Conservation (phyloP, 352 stramenopile genomes). For the Phytophthora fragariae region DNA sequence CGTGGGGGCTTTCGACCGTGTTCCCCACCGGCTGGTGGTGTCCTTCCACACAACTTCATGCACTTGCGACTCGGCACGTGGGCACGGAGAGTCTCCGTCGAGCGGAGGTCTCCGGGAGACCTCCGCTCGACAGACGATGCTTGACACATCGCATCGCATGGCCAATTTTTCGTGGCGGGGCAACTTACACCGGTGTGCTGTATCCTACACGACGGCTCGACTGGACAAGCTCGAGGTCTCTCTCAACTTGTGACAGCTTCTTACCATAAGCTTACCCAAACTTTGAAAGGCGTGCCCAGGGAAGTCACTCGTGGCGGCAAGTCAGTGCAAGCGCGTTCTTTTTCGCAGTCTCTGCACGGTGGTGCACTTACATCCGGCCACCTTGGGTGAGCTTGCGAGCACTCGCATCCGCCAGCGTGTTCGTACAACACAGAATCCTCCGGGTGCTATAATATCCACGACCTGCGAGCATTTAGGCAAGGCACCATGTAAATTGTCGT, state of each 20-base stretch:
- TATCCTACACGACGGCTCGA: conserved; percentile 24
- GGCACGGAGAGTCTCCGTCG: too few species aligned
- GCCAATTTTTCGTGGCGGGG: conserved; percentile 22
- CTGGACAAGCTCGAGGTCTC: conserved; percentile 11
- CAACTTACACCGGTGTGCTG: background rate
- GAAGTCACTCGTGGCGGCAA: conserved; percentile 11
- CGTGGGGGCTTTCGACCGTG: conserved; percentile 15
- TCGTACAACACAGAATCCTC: background rate
- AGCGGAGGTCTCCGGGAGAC: too few species aligned
- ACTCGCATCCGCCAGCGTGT: too few species aligned
- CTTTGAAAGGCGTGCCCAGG: conserved; percentile 1
- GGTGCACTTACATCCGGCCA: background rate
- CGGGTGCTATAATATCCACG: background rate
- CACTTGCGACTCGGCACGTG: conserved; percentile 1
- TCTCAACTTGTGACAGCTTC: background rate
- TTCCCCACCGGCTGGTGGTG: conserved; percentile 26
- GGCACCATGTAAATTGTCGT: background rate
- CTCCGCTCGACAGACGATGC: conserved; percentile 28
- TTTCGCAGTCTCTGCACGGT: conserved; percentile 1
- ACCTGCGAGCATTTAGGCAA: background rate
- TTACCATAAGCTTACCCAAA: background rate
- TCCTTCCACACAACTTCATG: conserved; percentile 25
- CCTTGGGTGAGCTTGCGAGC: too few species aligned
- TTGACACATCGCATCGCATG: conserved; percentile 2
- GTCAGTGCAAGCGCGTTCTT: background rate